These are phyloP conservation scores for Neopestalotiopsis sp. DNA, from an alignment of 2,329 filamentous ascomycete species.

Conservation along the genomic window DNA sequence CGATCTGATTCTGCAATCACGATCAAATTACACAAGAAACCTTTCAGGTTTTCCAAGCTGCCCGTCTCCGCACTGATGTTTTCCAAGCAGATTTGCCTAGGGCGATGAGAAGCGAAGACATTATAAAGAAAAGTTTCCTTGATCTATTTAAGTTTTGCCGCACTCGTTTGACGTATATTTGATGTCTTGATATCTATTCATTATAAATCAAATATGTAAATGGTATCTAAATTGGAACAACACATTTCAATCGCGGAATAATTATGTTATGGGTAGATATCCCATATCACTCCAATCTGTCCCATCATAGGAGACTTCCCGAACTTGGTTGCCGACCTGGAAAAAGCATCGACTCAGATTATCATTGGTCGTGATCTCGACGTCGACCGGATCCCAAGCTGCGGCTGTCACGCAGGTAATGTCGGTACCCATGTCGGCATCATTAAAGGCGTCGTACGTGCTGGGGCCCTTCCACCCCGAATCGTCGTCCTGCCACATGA, in stretches of 20 bases:
- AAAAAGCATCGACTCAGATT: constrained; percentile 30
- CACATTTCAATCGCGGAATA: background rate
- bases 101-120: no score
- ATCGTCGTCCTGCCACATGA: constrained; percentile 29
- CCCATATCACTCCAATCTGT: constrained; percentile 23
- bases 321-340: constrained; percentile 21
- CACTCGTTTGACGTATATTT: no score
- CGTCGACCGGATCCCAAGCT: constrained; percentile 15
- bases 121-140: no score
- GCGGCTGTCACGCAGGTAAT: constrained; percentile 26
- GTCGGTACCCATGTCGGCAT: constrained; percentile 23
- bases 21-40: no score
- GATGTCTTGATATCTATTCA: background rate
- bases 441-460: constrained; percentile 24
- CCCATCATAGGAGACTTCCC: constrained; percentile 29
- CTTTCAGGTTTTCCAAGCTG: no score
- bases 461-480: constrained; percentile 27
- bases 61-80: no score
- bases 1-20: no score
- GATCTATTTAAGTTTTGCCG: no score
- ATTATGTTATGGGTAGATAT: constrained; percentile 20
- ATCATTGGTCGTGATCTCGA: constrained; percentile 22
- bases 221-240: background rate
- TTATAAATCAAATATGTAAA: background rate
- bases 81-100: no score